These are phyloP conservation scores for Epichloe hybrida DNA, from an alignment of 2,329 filamentous ascomycete genomes.

Conservation along the genomic window DNA sequence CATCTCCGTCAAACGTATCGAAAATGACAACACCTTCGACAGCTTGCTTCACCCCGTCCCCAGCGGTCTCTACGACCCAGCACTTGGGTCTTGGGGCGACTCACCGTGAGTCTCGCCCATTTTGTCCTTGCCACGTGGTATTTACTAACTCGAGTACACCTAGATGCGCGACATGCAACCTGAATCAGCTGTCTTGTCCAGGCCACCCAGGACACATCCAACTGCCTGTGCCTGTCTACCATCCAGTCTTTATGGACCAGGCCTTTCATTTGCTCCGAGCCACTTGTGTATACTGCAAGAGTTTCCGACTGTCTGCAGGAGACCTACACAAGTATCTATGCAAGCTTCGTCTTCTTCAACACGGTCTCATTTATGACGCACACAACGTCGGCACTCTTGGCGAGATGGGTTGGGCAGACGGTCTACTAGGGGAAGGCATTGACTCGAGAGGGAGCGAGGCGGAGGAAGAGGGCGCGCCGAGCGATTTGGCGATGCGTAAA, in stretches of 20 bases:
- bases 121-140: conserved; percentile 1
- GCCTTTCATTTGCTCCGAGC: conserved; percentile 71
- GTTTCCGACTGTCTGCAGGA: conserved; percentile 64
- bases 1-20: conserved; percentile 86
- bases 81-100: conserved; percentile 80
- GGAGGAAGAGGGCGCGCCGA: conserved; percentile 45
- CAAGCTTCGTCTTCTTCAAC: conserved; percentile 73
- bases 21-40: conserved; percentile 91
- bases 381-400: conserved; percentile 40
- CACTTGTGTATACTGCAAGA: conserved; percentile 83
- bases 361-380: conserved; percentile 64
- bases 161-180: conserved; percentile 86
- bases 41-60: conserved; percentile 78
- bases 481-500: conserved; percentile 39
- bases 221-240: conserved; percentile 83
- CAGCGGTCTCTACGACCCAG: conserved; percentile 83
- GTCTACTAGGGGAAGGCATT: conserved; percentile 17
- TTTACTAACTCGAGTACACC: background rate
- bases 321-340: conserved; percentile 69
- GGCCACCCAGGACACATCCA: conserved; percentile 94
- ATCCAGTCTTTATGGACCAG: conserved; percentile 94
- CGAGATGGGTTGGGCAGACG: conserved; percentile 26
- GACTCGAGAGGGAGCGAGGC: conserved; percentile 43
- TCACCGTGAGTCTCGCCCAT: conserved; percentile 43
- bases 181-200: conserved; percentile 68